Conservation (phyloP, 2,329 filamentous ascomycete species). For the Arthrinium phaeospermum region DNA sequence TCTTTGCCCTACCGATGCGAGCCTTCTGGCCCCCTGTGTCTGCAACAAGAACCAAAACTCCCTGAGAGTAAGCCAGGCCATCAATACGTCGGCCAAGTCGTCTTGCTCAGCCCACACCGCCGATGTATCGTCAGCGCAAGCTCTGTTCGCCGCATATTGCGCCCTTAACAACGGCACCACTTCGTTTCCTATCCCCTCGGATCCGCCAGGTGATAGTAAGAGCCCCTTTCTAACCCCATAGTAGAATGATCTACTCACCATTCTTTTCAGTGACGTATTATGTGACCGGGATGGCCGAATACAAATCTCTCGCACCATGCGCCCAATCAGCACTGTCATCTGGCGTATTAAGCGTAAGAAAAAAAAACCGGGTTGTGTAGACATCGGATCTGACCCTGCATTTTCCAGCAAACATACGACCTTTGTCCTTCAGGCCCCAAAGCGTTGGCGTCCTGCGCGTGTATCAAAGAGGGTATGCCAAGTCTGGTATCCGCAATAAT, state of each 20-base stretch:
- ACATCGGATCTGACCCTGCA: neutral
- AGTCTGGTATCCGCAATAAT: slow-evolving; percentile 48
- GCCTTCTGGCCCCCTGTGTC: slow-evolving; percentile 55
- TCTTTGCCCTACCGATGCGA: slow-evolving; percentile 46
- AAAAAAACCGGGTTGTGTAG: neutral
- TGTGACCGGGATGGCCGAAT: slow-evolving; percentile 57
- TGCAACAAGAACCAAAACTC: slow-evolving; percentile 59
- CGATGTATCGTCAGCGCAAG: slow-evolving; percentile 54
- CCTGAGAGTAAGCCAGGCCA: slow-evolving; percentile 45
- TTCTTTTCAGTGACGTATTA: slow-evolving; percentile 55
- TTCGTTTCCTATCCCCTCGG: slow-evolving; percentile 50
- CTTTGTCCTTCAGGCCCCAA: slow-evolving; percentile 53
- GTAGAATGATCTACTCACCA: slow-evolving; percentile 17
- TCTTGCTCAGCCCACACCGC: slow-evolving; percentile 53
- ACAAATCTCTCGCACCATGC: slow-evolving; percentile 49
- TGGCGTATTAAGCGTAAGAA: slow-evolving; percentile 47
- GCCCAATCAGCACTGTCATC: slow-evolving; percentile 51
- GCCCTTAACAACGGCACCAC: slow-evolving; percentile 55
- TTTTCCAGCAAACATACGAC: slow-evolving; percentile 42
- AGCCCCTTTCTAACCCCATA: slow-evolving; percentile 22
- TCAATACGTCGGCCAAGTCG: slow-evolving; percentile 49
- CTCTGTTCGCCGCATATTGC: slow-evolving; percentile 59
- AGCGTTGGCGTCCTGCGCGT: slow-evolving; percentile 58
- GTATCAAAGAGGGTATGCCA: slow-evolving; percentile 55
- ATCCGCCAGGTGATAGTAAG: slow-evolving; percentile 58